Evolutionary conservation across 2,329 filamentous ascomycete species (phyloP), one percentile per base, ranked within the genome.

Genomic region (Fusarium caatingaense): DNA sequence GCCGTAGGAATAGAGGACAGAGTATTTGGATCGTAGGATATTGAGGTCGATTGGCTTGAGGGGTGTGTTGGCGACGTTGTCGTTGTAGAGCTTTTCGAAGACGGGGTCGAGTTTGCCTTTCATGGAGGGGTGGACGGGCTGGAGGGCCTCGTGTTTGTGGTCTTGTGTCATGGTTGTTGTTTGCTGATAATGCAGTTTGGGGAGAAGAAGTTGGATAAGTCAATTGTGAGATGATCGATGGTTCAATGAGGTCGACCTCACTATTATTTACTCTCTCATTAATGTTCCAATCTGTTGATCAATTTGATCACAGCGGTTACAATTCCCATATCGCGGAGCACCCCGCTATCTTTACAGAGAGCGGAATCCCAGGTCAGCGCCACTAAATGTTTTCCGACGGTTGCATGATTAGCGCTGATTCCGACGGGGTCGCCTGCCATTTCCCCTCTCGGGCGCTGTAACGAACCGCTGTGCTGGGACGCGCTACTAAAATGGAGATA

Each of bases 61-160:
- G 0, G 79, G 79, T 12, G 78, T 81, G 65, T 81, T 77, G 64
- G 83, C 82, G 50, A 83, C 77, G 63, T 83, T 76, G 47, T 81
- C 76, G 68, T 82, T 84, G 78, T 86, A 86, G 55, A 86, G 81
- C 55, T 83, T 78, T 62, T 84, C 77, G 63, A 84, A 86, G 45
- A 76, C 76, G 8, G 83, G 82, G 72, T 85, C 83, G 25, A 86
- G 76, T 55, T 81, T 81, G 56, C 80, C 80, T 21, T 80, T 78
- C 73, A 85, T 80, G 8, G 81, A 81, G 21, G 83, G 82, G 68
- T 84, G 83, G 57, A 86, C 79, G 21, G 83, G 82, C 72, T 86
- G 85, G 50, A 85, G 78, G 23, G 80, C 80, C 75, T 84, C 82
- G 71, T 84, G 80, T 45, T 71, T 65, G n/a, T 30, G 40, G 27